A percentile compares a stretch with the other conserved stretches of the same genome.
These are phyloP conservation scores for Clonostachys rosea DNA, from an alignment of 2,329 filamentous ascomycete genomes.

Conservation along the genomic window DNA sequence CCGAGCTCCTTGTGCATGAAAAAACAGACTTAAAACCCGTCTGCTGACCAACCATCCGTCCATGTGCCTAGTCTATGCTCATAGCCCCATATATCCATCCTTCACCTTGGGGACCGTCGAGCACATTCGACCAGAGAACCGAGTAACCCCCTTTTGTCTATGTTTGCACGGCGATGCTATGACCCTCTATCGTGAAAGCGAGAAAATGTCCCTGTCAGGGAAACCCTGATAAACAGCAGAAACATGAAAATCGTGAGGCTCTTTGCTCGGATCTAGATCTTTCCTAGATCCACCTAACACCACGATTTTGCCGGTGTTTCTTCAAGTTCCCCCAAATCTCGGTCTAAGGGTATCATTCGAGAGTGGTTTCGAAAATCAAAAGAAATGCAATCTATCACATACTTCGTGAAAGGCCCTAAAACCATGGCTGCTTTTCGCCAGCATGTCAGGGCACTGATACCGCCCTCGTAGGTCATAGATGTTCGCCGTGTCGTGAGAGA, in stretches of 20 bases:
- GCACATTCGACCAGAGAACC: conserved; percentile 45
- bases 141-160: conserved; percentile 67
- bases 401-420: conserved; percentile 32
- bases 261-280: conserved; percentile 22
- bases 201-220: conserved; percentile 29
- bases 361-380: conserved; percentile 35
- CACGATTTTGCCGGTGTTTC: conserved; percentile 27
- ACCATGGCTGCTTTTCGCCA: conserved; percentile 27
- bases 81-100: conserved; percentile 10
- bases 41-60: conserved; percentile 17
- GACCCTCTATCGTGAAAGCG: conserved; percentile 37
- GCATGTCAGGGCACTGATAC: conserved; percentile 13
- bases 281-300: conserved; percentile 24
- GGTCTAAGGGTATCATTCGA: conserved; percentile 40
- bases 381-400: conserved; percentile 38
- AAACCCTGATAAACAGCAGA: conserved; percentile 29
- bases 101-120: conserved; percentile 23
- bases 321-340: conserved; percentile 29
- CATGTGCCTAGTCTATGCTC: conserved; percentile 7
- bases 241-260: conserved; percentile 27
- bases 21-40: conserved; percentile 1
- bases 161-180: conserved; percentile 40
- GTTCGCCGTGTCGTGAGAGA: conserved; percentile 26
- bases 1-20: conserved; percentile 21
- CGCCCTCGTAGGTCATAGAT: conserved; percentile 29